Evolutionary conservation across 1,284 basidiomycete species (phyloP).

Genomic region (Vanrija sp.): DNA sequence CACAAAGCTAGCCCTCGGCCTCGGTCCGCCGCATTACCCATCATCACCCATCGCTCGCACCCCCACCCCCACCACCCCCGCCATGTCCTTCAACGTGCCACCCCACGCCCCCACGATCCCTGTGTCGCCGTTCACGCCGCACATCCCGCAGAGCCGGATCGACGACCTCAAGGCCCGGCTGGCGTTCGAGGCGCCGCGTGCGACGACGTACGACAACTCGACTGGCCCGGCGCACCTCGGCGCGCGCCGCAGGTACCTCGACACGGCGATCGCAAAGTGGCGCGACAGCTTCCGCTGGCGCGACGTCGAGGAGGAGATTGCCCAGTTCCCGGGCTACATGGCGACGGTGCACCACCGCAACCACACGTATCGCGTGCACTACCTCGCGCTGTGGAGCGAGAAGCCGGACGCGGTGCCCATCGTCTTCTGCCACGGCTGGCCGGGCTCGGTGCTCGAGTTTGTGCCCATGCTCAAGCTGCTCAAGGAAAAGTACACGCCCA

Average conservation of each 20-base stretch:
- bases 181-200: slow-evolving; percentile 17
- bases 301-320: slow-evolving; percentile 26
- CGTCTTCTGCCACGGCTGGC: slow-evolving; percentile 47
- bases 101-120: slow-evolving; percentile 29
- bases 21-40: not conserved
- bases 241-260: slow-evolving; percentile 24
- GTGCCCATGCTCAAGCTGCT: slow-evolving; percentile 33
- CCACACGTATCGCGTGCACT: slow-evolving; percentile 31
- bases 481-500: slow-evolving; percentile 25
- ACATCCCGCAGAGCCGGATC: slow-evolving; percentile 30
- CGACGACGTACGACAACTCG: slow-evolving; percentile 39
- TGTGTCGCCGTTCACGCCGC: slow-evolving; percentile 27
- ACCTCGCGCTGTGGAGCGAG: slow-evolving; percentile 33
- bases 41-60: not conserved
- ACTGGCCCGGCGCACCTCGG: slow-evolving; percentile 20
- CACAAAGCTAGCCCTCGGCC: too few species aligned
- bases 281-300: slow-evolving; percentile 19
- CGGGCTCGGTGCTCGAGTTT: slow-evolving; percentile 43
- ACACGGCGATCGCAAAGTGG: slow-evolving; percentile 23
- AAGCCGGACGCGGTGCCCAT: slow-evolving; percentile 37
- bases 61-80: not conserved
- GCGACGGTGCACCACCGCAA: slow-evolving; percentile 19
- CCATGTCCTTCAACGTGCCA: slow-evolving; percentile 20
- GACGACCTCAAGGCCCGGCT: slow-evolving; percentile 33
- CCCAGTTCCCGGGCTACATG: slow-evolving; percentile 26